Base-by-base conservation (phyloP, 1,284 basidiomycete genomes). In the Coniophora puteana region DNA sequence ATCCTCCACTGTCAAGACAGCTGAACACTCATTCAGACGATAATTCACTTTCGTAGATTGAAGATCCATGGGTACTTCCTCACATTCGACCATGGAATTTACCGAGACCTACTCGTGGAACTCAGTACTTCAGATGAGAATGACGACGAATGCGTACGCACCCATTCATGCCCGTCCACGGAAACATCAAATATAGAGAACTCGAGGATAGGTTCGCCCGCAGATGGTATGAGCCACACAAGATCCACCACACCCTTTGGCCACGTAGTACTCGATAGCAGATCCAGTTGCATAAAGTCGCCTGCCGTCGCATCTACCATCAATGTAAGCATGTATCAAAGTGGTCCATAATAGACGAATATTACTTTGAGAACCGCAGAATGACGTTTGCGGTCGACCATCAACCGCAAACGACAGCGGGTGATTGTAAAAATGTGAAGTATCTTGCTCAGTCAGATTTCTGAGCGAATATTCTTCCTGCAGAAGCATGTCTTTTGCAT, bases 381-480 rank as follows among this genome's bases (percentile, higher is more conserved):
- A 84, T 3, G 59, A 66, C 25, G 78, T 80, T 7, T 57, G 54
- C 1, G 54, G 42, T 16, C 63, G 53, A 12, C 71, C 69, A 59
- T 84, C 80, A 3, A 81, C 78, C 4, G 78, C 78, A 51, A 63
- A 59, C 10, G 76, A 80, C 16, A 69, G 66, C n/a, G 78, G 59
- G 54, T 72, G 61, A 2, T 55, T 47, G 20, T 74, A 43, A 51
- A 78, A 81, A 46, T 67, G 55, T 13, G 51, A 36, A 33, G 52
- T 54, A 18, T 58, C 50, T 37, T 59, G 53, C 24, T 63, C 65
- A n/a, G 80, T 50, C 7, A 45, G 30, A 13, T 49, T 43, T 4
- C 55, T 48, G 43, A 69, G n/a, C n/a, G n/a, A 70, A 29, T 48
- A 50, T 28, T 50, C 53, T 51, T 75, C 74, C 16, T 69, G 51